Conservation (phyloP, 306 rosid genomes). For the Acmispon strigosus region DNA sequence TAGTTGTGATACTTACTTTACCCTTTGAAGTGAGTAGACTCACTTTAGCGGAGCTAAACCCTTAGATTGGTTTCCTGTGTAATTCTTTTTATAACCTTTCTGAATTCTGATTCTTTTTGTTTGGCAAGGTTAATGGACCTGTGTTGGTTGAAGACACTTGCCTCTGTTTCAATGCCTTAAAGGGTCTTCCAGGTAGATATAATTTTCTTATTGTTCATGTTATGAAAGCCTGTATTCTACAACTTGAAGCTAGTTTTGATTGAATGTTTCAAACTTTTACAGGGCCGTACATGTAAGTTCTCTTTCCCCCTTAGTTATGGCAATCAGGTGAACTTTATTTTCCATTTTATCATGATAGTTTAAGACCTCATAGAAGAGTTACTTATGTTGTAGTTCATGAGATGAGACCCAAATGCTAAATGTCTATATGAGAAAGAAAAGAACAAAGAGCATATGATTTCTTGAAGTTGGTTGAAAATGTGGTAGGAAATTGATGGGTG, state of each 20-base stretch:
- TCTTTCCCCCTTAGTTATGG: slow-evolving; percentile 11
- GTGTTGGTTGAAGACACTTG: slow-evolving; percentile 96
- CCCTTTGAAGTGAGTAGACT: no score
- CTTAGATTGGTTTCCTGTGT: neutral
- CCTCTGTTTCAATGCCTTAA: slow-evolving; percentile 93
- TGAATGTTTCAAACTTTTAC: slow-evolving; percentile 35
- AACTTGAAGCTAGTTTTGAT: slow-evolving; percentile 15
- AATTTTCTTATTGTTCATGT: neutral
- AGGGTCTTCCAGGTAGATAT: slow-evolving; percentile 90
- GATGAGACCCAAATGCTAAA: neutral
- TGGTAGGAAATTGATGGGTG: neutral
- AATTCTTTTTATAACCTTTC: neutral
- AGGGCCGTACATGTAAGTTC: slow-evolving; percentile 98
- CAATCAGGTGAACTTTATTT: slow-evolving; percentile 27
- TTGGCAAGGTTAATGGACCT: slow-evolving; percentile 80
- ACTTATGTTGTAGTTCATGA: neutral
- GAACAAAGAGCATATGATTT: neutral
- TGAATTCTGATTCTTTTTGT: neutral
- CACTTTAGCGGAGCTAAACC: no score
- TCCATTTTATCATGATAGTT: neutral
- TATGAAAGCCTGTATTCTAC: neutral
- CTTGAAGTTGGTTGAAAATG: neutral
- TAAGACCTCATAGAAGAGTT: neutral
- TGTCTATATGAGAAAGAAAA: neutral
- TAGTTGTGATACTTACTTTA: no score